These are phyloP conservation scores for Dianthus caryophyllus DNA, from an alignment of 148 eudicot species.

Conservation along the genomic window DNA sequence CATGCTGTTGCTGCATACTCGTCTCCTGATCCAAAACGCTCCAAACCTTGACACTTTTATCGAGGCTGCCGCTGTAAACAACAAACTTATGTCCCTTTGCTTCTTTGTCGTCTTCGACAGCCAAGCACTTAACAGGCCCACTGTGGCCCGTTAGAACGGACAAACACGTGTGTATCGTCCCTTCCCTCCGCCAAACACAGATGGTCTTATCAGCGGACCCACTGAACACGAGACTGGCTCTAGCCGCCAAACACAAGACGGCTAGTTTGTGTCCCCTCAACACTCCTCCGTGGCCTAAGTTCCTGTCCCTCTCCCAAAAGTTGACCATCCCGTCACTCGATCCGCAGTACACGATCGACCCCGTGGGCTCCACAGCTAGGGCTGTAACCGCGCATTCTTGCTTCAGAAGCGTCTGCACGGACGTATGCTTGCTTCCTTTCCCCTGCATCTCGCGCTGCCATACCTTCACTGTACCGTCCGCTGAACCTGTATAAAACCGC, in stretches of 20 bases:
- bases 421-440: constrained; percentile 37
- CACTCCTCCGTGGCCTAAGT: constrained; percentile 54
- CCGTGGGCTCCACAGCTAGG: constrained; percentile 42
- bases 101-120: constrained; percentile 47
- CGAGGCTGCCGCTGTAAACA: constrained; percentile 55
- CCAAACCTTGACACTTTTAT: constrained; percentile 62
- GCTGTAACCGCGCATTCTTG: constrained; percentile 75
- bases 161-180: constrained; percentile 41
- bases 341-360: constrained; percentile 51
- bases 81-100: constrained; percentile 24
- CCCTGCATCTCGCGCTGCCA: constrained; percentile 52
- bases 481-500: constrained; percentile 62
- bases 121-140: constrained; percentile 67
- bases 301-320: constrained; percentile 49
- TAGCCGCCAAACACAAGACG: constrained; percentile 47
- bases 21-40: constrained; percentile 32
- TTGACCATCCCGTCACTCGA: constrained; percentile 58
- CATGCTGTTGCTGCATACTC: constrained; percentile 24
- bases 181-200: constrained; percentile 66
- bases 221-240: constrained; percentile 48
- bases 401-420: constrained; percentile 38
- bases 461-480: constrained; percentile 67
- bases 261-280: constrained; percentile 65
- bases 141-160: constrained; percentile 50
- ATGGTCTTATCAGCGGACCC: constrained; percentile 73